Base-by-base conservation (phyloP, 1,284 basidiomycete species). In the Malassezia equina region DNA sequence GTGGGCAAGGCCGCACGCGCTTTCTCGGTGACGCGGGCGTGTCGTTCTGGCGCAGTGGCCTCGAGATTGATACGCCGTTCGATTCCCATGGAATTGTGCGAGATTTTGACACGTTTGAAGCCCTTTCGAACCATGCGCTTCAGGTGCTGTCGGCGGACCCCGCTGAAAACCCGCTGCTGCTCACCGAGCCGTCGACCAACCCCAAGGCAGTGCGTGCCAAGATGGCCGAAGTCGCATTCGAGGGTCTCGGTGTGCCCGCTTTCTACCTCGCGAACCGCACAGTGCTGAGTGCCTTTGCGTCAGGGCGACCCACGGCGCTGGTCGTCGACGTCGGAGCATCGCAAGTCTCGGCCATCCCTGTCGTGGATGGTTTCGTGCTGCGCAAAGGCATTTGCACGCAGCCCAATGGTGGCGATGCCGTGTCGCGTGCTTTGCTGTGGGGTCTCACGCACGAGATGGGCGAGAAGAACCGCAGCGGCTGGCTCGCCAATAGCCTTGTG, bases 161-260 rank as follows among this genome's bases (percentile, higher is more conserved):
- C 19, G 77, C 82, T 7, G 89, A 96, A 67, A 91, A 95, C 69
- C 94, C 94, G 1, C 76, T 96, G 32, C 81, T 99, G 50, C 81
- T 93, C 21, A 96, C 94, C 1, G 94, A 99, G 75, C 86, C 91
- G 1, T 85, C 91, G 4, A 98, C 93, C 90, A 96, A 95, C 73
- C 87, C 89, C 0, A 79, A 84, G 27, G 83, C 84, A 19, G 89
- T 91, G 68, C 80, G 93, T 45, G 90, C 96, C 77, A 81, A 84
- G 47, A 86, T 96, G 83, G 86, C 89, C 12, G 89, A 98, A 77
- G 85, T 98, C 54, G 89, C 93, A 78, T 98, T 98, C 71, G 94
- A 99, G 76, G 86, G 91, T 59, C 90, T 95, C 67, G 79, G 88
- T 48, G 86, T 86, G 7, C 94, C 94, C 2, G 94, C 93, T 1